These are phyloP conservation scores for Artemisia argyi DNA, from an alignment of 129 eudicot species.

Conservation along the genomic window DNA sequence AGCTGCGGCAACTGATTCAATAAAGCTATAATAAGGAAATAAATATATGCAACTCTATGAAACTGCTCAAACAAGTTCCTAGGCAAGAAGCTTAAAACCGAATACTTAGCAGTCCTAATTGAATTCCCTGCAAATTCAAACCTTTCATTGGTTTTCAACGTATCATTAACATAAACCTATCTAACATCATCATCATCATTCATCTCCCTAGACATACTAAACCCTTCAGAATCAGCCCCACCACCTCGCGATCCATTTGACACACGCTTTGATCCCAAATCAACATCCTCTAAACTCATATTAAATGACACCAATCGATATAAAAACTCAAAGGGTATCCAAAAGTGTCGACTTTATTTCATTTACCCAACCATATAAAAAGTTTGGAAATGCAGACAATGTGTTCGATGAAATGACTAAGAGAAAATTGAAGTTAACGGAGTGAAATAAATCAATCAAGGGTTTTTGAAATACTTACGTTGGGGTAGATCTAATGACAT, in stretches of 20 bases:
- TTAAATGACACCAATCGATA: too few species aligned
- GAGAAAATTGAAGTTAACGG: conserved; percentile 21
- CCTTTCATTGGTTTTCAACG: conserved; percentile 68
- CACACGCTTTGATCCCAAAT: conserved; percentile 49
- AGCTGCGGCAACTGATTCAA: too few species aligned
- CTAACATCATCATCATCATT: conserved; percentile 88
- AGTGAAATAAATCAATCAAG: conserved; percentile 16
- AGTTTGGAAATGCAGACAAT: conserved; percentile 15
- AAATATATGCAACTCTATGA: too few species aligned
- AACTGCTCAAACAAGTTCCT: conserved; percentile 91
- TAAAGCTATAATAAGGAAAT: too few species aligned
- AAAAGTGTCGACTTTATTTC: too few species aligned
- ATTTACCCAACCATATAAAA: too few species aligned
- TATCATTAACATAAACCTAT: conserved; percentile 65
- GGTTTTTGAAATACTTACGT: conserved; percentile 32
- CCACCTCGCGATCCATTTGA: conserved; percentile 65
- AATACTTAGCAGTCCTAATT: conserved; percentile 76
- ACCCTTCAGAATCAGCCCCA: conserved; percentile 64
- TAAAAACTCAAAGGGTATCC: too few species aligned
- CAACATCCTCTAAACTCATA: conserved; percentile 54
- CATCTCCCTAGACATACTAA: conserved; percentile 63
- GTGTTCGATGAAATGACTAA: conserved; percentile 31
- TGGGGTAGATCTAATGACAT: conserved; percentile 33
- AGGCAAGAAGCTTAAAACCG: conserved; percentile 79
- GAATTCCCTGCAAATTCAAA: conserved; percentile 88